Evolutionary conservation across 2,329 filamentous ascomycete genomes (phyloP).

Genomic region (Phialemoniopsis sp.): DNA sequence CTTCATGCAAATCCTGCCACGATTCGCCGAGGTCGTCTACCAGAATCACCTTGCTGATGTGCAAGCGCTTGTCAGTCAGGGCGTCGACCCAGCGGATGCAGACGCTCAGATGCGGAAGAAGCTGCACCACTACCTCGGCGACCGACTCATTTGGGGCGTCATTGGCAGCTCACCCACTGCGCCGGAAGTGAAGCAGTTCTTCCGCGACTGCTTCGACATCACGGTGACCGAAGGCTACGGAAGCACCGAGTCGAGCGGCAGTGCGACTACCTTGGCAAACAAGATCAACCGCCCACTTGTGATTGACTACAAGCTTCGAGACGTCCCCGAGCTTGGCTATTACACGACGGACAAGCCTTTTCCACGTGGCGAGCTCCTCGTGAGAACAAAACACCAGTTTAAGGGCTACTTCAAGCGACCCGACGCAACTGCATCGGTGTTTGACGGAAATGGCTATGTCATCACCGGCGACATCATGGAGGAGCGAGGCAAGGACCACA

Average conservation of each 20-base stretch:
- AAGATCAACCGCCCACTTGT: not conserved
- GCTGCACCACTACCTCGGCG: conserved; percentile 1
- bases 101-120: conserved; percentile 2
- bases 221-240: not conserved
- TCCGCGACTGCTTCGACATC: not conserved
- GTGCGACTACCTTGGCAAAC: not conserved
- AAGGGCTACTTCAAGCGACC: conserved; percentile 2
- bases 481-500: not conserved
- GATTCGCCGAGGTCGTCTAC: conserved; percentile 2
- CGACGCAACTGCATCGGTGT: conserved; percentile 1
- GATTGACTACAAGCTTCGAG: not conserved
- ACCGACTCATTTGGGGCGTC: not conserved
- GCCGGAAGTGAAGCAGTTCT: not conserved
- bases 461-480: not conserved
- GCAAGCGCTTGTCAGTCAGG: too few relatives aligned
- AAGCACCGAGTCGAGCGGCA: too few relatives aligned
- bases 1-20: conserved; percentile 1
- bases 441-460: not conserved
- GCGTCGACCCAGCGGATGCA: too few relatives aligned
- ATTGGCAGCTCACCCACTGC: conserved; percentile 2
- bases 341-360: conserved; percentile 2
- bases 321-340: too few relatives aligned
- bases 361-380: conserved; percentile 2
- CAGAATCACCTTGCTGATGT: not conserved
- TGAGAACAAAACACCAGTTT: conserved; percentile 2